Base-by-base conservation (phyloP, 768 basidiomycete species). In the Xanthoconium stramineum region DNA sequence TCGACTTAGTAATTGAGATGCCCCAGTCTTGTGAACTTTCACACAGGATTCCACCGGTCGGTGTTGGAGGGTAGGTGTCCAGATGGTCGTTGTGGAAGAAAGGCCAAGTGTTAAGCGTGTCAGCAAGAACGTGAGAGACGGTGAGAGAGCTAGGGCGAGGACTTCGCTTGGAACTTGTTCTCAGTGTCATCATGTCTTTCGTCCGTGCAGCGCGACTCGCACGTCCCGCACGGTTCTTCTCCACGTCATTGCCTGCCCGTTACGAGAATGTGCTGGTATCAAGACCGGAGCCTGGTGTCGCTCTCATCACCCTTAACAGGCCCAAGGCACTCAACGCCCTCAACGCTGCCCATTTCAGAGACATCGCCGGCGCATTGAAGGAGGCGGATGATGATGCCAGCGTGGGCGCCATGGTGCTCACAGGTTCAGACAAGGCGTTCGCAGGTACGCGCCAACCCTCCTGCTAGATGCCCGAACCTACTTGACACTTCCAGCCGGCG, bases 271-370 rank as follows among this genome's bases (percentile, higher is more conserved):
- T 92, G 67, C 74, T 91, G 42, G 80, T 83, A 17, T 83, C 88
- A 4, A 78, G 79, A 56, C 89, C 90, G 2, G 80, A 84, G 51
- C 82, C 84, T 4, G 78, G 78, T 19, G 86, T 91, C 42, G 76
- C 81, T n/a, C 83, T 95, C 64, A 83, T 96, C 66, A 91, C 88
- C 14, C 79, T 96, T 64, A 94, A 96, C 74, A 81, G 94, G 43
- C 94, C 94, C 28, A 93, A 93, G 64, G 88, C 89, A 17, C 76
- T 95, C 56, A 98, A 97, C 68, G 95, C 97, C 5, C 78, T 99
- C 56, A 87, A 80, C 64, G 82, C 84, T 24, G 85, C 89, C 7
- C 79, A 98, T 55, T 89, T 98, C 70, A 72, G 73, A 14, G 91
- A 94, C 69, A 79, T 98, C 44, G 92, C 94, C 66, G 75, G 80